Conservation (phyloP, 2,329 filamentous ascomycete genomes). For the Keithomyces neogunnii region DNA sequence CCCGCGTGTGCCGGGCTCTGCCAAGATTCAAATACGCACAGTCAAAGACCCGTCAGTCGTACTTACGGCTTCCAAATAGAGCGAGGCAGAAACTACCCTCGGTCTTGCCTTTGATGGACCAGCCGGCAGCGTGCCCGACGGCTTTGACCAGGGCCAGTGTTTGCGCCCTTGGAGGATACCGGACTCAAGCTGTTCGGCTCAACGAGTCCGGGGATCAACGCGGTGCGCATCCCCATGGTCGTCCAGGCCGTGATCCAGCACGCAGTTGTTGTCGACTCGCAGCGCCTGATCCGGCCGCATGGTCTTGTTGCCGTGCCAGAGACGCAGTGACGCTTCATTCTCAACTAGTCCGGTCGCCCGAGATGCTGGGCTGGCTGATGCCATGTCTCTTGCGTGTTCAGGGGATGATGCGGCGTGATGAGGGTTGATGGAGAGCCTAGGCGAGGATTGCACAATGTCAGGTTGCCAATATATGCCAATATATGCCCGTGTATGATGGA, state of each 20-base stretch:
- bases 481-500: too few relatives aligned
- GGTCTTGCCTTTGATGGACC: constrained; percentile 25
- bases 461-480: too few relatives aligned
- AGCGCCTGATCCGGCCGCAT: constrained; percentile 18
- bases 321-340: constrained; percentile 27
- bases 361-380: constrained; percentile 23
- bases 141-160: constrained; percentile 22
- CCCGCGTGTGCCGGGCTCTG: constrained; percentile 26
- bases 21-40: constrained; percentile 29
- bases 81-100: constrained; percentile 24
- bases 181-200: constrained; percentile 29
- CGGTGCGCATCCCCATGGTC: constrained; percentile 26
- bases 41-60: constrained; percentile 30
- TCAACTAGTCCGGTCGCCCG: constrained; percentile 26
- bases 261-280: constrained; percentile 21
- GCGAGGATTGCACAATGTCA: too few relatives aligned
- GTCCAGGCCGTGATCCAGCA: constrained; percentile 25
- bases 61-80: constrained; percentile 24
- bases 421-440: too few relatives aligned
- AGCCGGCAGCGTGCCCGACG: constrained; percentile 16
- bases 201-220: constrained; percentile 25
- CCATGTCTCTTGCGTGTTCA: too few relatives aligned
- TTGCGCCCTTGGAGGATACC: constrained; percentile 23
- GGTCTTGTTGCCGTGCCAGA: constrained; percentile 25
- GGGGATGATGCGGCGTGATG: too few relatives aligned